Conservation (phyloP, 2,329 filamentous ascomycete genomes). For the Fusarium tricinctum region DNA sequence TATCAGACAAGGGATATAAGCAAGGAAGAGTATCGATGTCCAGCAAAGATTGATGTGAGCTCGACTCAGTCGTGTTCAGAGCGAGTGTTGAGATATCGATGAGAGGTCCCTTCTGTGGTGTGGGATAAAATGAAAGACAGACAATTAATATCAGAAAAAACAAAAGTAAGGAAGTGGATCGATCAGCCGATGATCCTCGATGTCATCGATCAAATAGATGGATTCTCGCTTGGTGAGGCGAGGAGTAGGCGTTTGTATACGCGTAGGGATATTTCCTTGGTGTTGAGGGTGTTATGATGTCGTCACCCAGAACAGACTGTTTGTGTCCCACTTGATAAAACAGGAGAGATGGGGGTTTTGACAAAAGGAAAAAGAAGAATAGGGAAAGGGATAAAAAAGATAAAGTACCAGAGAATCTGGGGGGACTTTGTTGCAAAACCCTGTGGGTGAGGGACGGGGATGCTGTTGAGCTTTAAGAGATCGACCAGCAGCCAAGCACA, state of each 20-base stretch:
- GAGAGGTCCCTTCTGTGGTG: slow-evolving; percentile 10
- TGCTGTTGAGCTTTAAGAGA: slow-evolving; percentile 47
- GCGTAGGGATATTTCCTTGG: slow-evolving; percentile 23
- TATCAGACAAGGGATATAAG: slow-evolving; percentile 3
- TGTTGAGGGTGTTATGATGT: slow-evolving; percentile 29
- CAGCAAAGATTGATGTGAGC: slow-evolving; percentile 9
- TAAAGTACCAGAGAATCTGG: slow-evolving; percentile 29
- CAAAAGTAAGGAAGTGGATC: slow-evolving; percentile 30
- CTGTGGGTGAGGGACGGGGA: slow-evolving; percentile 41
- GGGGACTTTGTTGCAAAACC: slow-evolving; percentile 32
- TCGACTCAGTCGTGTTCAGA: slow-evolving; percentile 23
- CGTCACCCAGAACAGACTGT: slow-evolving; percentile 6
- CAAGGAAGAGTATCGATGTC: slow-evolving; percentile 1
- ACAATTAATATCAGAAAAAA: slow-evolving; percentile 3
- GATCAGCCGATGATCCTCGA: slow-evolving; percentile 38
- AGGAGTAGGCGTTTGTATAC: slow-evolving; percentile 18
- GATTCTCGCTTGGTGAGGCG: slow-evolving; percentile 20
- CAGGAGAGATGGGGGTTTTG: background rate
- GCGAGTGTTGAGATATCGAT: slow-evolving; percentile 38
- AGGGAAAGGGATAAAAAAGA: slow-evolving; percentile 12
- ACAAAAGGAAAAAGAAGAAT: slow-evolving; percentile 2
- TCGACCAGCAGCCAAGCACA: slow-evolving; percentile 31
- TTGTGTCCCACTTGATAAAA: background rate
- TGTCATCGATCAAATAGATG: slow-evolving; percentile 35
- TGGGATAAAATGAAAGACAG: slow-evolving; percentile 30